Conservation (phyloP, 169 alveolate genomes). For the Plasmodium vivax region DNA sequence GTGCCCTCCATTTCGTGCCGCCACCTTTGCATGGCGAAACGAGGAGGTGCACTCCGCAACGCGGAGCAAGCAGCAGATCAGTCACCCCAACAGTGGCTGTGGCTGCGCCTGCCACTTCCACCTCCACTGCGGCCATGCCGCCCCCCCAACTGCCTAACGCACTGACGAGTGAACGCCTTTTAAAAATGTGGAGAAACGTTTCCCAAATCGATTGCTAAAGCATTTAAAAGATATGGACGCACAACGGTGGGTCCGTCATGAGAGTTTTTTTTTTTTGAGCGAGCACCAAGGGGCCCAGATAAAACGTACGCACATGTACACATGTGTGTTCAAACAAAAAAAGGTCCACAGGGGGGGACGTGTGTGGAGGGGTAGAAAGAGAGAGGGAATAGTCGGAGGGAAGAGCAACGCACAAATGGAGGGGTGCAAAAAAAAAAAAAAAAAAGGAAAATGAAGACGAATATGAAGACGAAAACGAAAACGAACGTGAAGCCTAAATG, state of each 20-base stretch:
- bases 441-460: neutral
- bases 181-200: neutral
- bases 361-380: neutral
- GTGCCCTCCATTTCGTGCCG: too few species aligned
- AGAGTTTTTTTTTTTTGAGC: neutral
- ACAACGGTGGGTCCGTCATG: neutral
- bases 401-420: neutral
- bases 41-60: too few species aligned
- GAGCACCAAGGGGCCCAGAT: neutral
- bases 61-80: too few species aligned
- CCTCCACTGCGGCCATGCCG: too few species aligned
- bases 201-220: neutral
- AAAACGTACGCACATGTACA: neutral
- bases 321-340: slow-evolving; percentile 1
- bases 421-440: slow-evolving; percentile 7
- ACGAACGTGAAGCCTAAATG: neutral
- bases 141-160: neutral
- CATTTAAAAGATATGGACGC: neutral
- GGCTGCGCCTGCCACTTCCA: too few species aligned
- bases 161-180: neutral
- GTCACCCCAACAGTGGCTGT: too few species aligned
- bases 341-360: neutral
- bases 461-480: neutral
- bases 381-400: neutral
- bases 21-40: too few species aligned